Percentiles rank a stretch among this genome's conserved stretches.
Conservation (phyloP, 1,139 yeast species). For the Eremothecium sinecaudum region DNA sequence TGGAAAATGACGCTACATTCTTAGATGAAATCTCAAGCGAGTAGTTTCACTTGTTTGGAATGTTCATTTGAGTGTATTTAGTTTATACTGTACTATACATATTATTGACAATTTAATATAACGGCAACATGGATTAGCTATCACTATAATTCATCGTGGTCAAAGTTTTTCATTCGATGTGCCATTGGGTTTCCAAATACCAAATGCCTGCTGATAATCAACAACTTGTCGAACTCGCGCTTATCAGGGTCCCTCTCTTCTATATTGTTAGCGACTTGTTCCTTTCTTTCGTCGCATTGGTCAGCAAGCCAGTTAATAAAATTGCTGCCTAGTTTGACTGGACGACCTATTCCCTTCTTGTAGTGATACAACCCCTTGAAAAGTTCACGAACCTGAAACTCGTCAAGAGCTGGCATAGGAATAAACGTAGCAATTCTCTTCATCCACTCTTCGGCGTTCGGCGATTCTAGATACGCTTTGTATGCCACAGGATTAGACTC, state of each 20-base stretch:
- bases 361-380: slow-evolving; percentile 38
- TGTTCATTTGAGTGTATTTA: too few species aligned
- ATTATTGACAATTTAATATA: slow-evolving; percentile 3
- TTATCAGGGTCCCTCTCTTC: slow-evolving; percentile 26
- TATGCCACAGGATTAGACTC: slow-evolving; percentile 3
- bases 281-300: slow-evolving; percentile 38
- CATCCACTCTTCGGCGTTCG: slow-evolving; percentile 20
- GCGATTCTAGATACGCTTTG: slow-evolving; percentile 10
- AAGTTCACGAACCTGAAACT: slow-evolving; percentile 36
- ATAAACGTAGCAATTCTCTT: slow-evolving; percentile 20
- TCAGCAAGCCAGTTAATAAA: slow-evolving; percentile 57
- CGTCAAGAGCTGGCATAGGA: slow-evolving; percentile 29
- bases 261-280: slow-evolving; percentile 22
- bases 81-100: slow-evolving; percentile 2
- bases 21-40: slow-evolving; percentile 40
- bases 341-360: slow-evolving; percentile 20
- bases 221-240: slow-evolving; percentile 36
- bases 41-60: too few species aligned
- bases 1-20: slow-evolving; percentile 74
- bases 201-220: slow-evolving; percentile 54
- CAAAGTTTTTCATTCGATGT: slow-evolving; percentile 23
- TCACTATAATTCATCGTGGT: slow-evolving; percentile 7
- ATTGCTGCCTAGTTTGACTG: slow-evolving; percentile 24
- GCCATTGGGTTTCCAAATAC: slow-evolving; percentile 79
- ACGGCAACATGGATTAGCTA: too few species aligned